Conservation (phyloP, 768 basidiomycete species). For the Boletus pseudopeckii region DNA sequence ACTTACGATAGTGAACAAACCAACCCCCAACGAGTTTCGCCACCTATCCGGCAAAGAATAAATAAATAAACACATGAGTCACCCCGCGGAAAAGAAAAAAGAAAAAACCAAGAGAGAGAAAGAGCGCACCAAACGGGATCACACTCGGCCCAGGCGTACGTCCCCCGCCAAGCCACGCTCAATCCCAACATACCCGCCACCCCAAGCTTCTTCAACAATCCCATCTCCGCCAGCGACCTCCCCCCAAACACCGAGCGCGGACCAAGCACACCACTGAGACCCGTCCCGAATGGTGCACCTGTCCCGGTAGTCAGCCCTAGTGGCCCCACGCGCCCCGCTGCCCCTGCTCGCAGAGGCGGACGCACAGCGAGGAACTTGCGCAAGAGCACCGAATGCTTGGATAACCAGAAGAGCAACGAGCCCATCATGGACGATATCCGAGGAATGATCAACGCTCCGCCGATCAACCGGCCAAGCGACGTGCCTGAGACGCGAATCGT, state of each 20-base stretch:
- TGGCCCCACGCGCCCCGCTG: constrained; percentile 13
- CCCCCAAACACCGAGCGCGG: constrained; percentile 20
- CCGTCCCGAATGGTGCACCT: constrained; percentile 2
- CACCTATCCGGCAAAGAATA: constrained; percentile 35
- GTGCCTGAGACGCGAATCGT: constrained; percentile 55
- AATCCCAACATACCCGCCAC: constrained; percentile 37
- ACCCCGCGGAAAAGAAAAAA: not conserved
- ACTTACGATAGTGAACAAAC: constrained; percentile 56
- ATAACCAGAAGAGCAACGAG: constrained; percentile 49
- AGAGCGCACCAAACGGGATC: constrained; percentile 67
- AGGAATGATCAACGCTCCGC: constrained; percentile 67
- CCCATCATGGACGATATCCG: constrained; percentile 68
- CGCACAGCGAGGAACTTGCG: constrained; percentile 26
- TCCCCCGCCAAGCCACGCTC: constrained; percentile 51
- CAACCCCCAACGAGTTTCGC: constrained; percentile 68
- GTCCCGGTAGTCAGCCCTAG: constrained; percentile 14
- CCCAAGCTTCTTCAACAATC: constrained; percentile 23
- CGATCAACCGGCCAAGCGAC: constrained; percentile 63
- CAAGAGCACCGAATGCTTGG: constrained; percentile 34
- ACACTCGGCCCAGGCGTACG: constrained; percentile 57
- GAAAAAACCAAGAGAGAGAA: not conserved
- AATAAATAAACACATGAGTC: not conserved
- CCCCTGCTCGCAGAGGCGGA: constrained; percentile 10
- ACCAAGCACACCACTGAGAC: not conserved
- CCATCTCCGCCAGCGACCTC: constrained; percentile 10